Evolutionary conservation across 257 asterid genomes (phyloP), one percentile per base, ranked within the genome.

Genomic region (Craterostigma plantagineum): DNA sequence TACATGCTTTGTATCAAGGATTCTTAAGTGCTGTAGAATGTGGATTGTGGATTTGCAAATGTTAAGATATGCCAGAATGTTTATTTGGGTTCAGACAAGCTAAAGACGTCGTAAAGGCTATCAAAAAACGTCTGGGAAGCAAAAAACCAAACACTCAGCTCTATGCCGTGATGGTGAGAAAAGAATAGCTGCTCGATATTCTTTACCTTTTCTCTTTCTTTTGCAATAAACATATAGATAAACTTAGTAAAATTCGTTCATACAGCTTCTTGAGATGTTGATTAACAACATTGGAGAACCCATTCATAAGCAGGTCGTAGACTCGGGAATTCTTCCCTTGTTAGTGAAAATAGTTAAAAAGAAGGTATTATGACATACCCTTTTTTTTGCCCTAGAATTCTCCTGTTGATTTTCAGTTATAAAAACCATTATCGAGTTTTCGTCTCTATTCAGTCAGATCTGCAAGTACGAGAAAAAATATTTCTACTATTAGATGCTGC

Each of bases 251-350:
- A 23, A 23, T 23, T 23, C 30, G 30, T 2, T n/a, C 49, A 39
- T 30, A 50, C 76, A 87, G 98, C 73, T 90, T 69, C 71, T 90
- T 74, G 98, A 90, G 77, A 79, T 79, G 95, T 53, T 90, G 69
- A 82, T 90, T 59, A 79, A 79, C 66, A 90, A 90, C 59, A 72
- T 90, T 16, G 95, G 95, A 41, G 95, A 79, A 15, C 83, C 91
- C 38, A 77, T 82, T 55, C 98, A 90, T 57, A 72, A 67, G 73
- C 93, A 79, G 67, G 91, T 90, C 58, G 65, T 79, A 53, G 98
- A 90, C 59, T 34, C 64, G 3, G 92, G 92, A 43, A 40, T 77
- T 58, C 85, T 90, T 53, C 79, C 87, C 27, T 14, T 67, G 46
- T 93, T 90, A 47, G 92, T 90, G 57, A 90, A 83, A 64, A 76